phyloP scores from a whole-genome alignment of 495 filamentous ascomycete genomes.

The Penicillium longicatenatum region DNA sequence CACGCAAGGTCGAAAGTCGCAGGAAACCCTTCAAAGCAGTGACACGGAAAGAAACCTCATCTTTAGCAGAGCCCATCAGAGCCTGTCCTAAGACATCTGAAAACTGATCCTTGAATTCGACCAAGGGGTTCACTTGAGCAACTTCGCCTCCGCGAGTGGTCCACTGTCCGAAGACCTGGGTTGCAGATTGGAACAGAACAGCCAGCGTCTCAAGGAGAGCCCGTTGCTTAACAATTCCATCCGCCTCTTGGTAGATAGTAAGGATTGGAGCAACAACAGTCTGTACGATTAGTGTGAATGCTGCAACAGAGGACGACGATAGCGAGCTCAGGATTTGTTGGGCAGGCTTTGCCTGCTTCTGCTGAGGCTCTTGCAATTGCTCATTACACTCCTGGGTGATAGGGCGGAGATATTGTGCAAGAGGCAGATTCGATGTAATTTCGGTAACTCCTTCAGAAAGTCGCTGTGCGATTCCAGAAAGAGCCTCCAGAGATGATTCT shows the following conservation, averaged over 20 bases:
- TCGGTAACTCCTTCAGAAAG: conserved; percentile 56
- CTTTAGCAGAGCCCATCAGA: conserved; percentile 59
- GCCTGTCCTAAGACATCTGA: conserved; percentile 62
- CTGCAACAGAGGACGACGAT: conserved; percentile 55
- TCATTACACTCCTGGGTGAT: conserved; percentile 72
- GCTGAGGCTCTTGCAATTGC: conserved; percentile 72
- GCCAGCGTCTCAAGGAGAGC: conserved; percentile 66
- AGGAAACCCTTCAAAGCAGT: conserved; percentile 62
- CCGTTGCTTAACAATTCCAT: conserved; percentile 65
- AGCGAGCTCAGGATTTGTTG: conserved; percentile 63
- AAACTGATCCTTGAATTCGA: conserved; percentile 60
- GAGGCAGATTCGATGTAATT: conserved; percentile 50
- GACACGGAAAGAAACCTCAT: conserved; percentile 67
- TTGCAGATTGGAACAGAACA: conserved; percentile 58
- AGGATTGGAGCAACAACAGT: conserved; percentile 61
- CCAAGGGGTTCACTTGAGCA: conserved; percentile 51
- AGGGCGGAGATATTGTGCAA: conserved; percentile 63
- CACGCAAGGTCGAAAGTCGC: conserved; percentile 54
- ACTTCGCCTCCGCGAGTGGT: conserved; percentile 40
- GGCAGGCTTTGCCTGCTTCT: conserved; percentile 71
- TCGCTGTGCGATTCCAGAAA: conserved; percentile 58
- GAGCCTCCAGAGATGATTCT: conserved; percentile 56
- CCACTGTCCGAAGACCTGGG: conserved; percentile 61
- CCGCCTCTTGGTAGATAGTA: conserved; percentile 64
- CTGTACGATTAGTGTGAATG: conserved; percentile 57